Evolutionary conservation across 2,329 filamentous ascomycete genomes (phyloP), one percentile per base, ranked within the genome.

Genomic region (Penicillium vulpinum): DNA sequence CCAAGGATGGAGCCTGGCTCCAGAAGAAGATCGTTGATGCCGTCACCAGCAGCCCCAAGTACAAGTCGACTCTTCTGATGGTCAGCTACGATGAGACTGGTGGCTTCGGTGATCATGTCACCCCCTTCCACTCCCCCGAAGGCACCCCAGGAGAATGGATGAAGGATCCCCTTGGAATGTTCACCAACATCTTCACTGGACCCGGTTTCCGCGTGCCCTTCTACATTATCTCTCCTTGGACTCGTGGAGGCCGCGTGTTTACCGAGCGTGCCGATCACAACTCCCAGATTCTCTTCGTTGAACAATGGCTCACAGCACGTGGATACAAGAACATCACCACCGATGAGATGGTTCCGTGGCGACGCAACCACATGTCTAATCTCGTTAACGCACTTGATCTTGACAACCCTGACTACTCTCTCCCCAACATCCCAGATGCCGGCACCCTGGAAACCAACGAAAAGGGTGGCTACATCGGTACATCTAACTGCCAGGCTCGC

Each of bases 171-270:
- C 74, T 76, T 52, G 73, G 70, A 8, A 33, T 69, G 1, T 76
- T 77, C 51, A 77, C 77, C n/a, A 62, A 79, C 21, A 71, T 77
- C 21, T 78, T 73, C 54, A 73, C 72, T 13, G 78, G 78, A 5
- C 78, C 78, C 36, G 73, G 72, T 65, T 78, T 82, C 64, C 80
- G 82, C 8, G 72, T 84, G 2, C 82, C 82, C 0, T 81, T 84
- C 58, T 80, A 81, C 61, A 82, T 84, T 67, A 75, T 84, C 53
- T 84, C 82, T 0, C 82, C 82, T 0, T 84, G 80, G 76, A 84
- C 81, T 0, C 79, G 81, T 15, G 79, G 80, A 11, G 79, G 78
- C 9, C 77, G 80, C 22, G 80, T 84, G 2, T 83, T 81, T 59
- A 82, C 80, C 0, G 81, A 84, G 63, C 79, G 80, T 41, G 75